Evolutionary conservation across 1,284 basidiomycete species (phyloP).

Genomic region (Fistulina hepatica): DNA sequence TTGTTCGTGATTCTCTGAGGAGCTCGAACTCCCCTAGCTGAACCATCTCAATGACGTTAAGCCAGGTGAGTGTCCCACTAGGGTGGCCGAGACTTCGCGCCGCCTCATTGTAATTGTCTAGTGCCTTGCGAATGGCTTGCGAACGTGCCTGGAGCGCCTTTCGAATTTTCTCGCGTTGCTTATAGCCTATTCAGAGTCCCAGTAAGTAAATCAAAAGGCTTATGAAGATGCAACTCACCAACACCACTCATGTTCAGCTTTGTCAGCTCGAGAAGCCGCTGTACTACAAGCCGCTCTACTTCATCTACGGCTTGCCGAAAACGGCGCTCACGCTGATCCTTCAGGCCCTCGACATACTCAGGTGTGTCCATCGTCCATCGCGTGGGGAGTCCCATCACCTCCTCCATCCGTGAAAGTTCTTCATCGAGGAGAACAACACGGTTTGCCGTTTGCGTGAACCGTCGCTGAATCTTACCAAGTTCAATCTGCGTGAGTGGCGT

Average conservation of each 20-base stretch:
- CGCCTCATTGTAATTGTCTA: slow-evolving; percentile 4
- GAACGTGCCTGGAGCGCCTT: slow-evolving; percentile 9
- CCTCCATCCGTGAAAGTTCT: slow-evolving; percentile 9
- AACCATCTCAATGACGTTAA: slow-evolving; percentile 6
- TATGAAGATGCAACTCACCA: slow-evolving; percentile 10
- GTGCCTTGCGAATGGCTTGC: slow-evolving; percentile 1
- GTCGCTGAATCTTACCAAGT: slow-evolving; percentile 1
- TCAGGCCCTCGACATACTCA: slow-evolving; percentile 8
- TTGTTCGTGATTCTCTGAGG: slow-evolving; percentile 1
- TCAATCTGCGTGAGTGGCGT: not conserved
- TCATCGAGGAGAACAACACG: slow-evolving; percentile 6
- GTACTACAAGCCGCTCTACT: slow-evolving; percentile 16
- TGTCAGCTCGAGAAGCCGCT: slow-evolving; percentile 18
- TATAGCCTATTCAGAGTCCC: too few species aligned
- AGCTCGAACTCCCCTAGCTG: slow-evolving; percentile 10
- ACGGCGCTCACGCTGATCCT: slow-evolving; percentile 7
- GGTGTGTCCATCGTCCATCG: slow-evolving; percentile 8
- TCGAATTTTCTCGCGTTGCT: slow-evolving; percentile 7
- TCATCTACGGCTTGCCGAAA: slow-evolving; percentile 14
- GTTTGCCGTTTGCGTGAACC: slow-evolving; percentile 6
- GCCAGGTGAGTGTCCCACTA: slow-evolving; percentile 2
- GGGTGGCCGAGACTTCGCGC: slow-evolving; percentile 1
- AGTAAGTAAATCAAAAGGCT: not conserved
- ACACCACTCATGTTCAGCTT: slow-evolving; percentile 15
- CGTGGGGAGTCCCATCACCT: slow-evolving; percentile 3